These are phyloP conservation scores for Emericellopsis atlantica DNA, from an alignment of 2,329 filamentous ascomycete genomes.

Conservation along the genomic window DNA sequence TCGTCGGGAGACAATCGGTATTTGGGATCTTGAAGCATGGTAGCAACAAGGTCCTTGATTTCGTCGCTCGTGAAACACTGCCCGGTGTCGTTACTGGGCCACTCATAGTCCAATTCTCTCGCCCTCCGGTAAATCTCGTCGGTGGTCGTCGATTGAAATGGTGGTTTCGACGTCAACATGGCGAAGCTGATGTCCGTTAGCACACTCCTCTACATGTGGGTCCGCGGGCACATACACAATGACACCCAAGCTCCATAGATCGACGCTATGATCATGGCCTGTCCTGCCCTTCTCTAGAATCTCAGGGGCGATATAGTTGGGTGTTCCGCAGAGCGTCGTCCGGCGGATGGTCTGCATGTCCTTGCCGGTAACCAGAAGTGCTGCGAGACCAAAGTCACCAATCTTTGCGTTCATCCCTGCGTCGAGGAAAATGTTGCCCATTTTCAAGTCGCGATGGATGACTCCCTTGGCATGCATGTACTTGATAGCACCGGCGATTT, in stretches of 20 bases:
- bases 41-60: slow-evolving; percentile 66
- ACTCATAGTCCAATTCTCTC: slow-evolving; percentile 62
- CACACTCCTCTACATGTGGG: background rate
- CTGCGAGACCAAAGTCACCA: slow-evolving; percentile 91
- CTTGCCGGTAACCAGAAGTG: slow-evolving; percentile 79
- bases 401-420: slow-evolving; percentile 95
- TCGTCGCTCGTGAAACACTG: slow-evolving; percentile 62
- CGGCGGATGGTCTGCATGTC: slow-evolving; percentile 76
- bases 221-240: slow-evolving; percentile 58
- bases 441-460: slow-evolving; percentile 93
- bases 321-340: slow-evolving; percentile 91
- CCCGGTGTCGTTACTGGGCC: slow-evolving; percentile 55
- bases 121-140: slow-evolving; percentile 74
- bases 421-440: slow-evolving; percentile 95
- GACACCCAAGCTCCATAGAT: slow-evolving; percentile 95
- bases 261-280: slow-evolving; percentile 94
- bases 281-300: slow-evolving; percentile 89
- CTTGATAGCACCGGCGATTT: slow-evolving; percentile 93
- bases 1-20: slow-evolving; percentile 61
- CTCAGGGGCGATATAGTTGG: slow-evolving; percentile 96
- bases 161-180: slow-evolving; percentile 90
- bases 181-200: slow-evolving; percentile 53
- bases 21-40: slow-evolving; percentile 64
- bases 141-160: slow-evolving; percentile 84
- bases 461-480: slow-evolving; percentile 95